These are phyloP conservation scores for Penicillium pancosmium DNA, from an alignment of 495 filamentous ascomycete species.

Conservation along the genomic window DNA sequence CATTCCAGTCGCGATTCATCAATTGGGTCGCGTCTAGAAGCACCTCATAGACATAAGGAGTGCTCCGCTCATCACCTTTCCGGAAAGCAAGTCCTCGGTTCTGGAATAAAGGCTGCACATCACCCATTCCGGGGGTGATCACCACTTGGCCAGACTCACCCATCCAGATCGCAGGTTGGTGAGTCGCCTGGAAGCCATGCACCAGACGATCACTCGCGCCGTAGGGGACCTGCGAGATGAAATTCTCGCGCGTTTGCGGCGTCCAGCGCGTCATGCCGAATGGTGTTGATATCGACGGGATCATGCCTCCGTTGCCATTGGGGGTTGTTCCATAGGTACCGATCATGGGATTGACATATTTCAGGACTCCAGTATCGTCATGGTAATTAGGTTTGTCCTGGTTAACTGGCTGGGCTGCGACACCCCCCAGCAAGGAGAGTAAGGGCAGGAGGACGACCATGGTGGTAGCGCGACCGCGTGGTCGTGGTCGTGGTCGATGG, in stretches of 20 bases:
- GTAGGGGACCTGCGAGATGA: conserved; percentile 33
- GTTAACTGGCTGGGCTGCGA: conserved; percentile 7
- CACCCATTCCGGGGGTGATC: conserved; percentile 25
- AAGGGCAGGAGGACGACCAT: background rate
- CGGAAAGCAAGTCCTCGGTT: conserved; percentile 28
- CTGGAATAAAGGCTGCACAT: conserved; percentile 28
- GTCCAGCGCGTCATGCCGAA: conserved; percentile 36
- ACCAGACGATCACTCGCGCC: conserved; percentile 27
- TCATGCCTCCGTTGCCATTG: conserved; percentile 33
- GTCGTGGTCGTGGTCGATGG: background rate
- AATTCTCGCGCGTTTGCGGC: conserved; percentile 33
- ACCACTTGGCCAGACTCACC: conserved; percentile 31
- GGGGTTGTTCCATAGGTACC: conserved; percentile 27
- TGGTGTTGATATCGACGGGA: conserved; percentile 29
- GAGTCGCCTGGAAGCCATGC: conserved; percentile 33
- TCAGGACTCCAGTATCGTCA: conserved; percentile 17
- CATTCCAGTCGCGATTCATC: conserved; percentile 27
- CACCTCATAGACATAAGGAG: conserved; percentile 31
- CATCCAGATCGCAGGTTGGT: conserved; percentile 37
- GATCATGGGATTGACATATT: conserved; percentile 29
- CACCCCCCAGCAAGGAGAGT: background rate
- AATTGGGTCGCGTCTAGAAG: conserved; percentile 26
- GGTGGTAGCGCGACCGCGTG: background rate
- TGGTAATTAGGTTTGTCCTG: conserved; percentile 15
- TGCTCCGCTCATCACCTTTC: conserved; percentile 27